These are phyloP conservation scores for Hypoxylon sp. DNA, from an alignment of 2,329 filamentous ascomycete species.

Conservation along the genomic window DNA sequence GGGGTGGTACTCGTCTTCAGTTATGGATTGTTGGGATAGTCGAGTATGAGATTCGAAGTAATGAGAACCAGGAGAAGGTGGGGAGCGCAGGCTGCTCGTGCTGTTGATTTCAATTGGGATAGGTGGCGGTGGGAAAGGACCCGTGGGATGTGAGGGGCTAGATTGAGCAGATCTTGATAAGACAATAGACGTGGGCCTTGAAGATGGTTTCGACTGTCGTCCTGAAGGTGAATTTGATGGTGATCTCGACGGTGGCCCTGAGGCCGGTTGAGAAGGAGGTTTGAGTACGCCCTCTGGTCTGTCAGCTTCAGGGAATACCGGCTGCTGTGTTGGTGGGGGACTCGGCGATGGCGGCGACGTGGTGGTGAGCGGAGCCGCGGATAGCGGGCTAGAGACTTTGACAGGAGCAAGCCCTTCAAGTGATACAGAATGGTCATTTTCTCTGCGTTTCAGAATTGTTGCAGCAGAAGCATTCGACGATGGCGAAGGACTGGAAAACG, in stretches of 20 bases:
- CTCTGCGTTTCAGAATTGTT: slow-evolving; percentile 54
- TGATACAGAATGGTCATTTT: slow-evolving; percentile 48
- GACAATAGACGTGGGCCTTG: slow-evolving; percentile 43
- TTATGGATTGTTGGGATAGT: slow-evolving; percentile 37
- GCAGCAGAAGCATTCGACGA: slow-evolving; percentile 55
- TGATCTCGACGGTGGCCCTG: slow-evolving; percentile 32
- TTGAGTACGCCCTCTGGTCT: slow-evolving; percentile 25
- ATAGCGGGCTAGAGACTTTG: slow-evolving; percentile 51
- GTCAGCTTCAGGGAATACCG: slow-evolving; percentile 18
- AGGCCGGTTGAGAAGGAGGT: slow-evolving; percentile 35
- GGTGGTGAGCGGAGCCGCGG: slow-evolving; percentile 39
- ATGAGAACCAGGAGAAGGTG: slow-evolving; percentile 24
- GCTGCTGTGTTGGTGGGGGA: slow-evolving; percentile 24
- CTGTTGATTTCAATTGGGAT: slow-evolving; percentile 53
- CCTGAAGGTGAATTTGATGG: slow-evolving; percentile 31
- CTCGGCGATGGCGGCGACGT: slow-evolving; percentile 34
- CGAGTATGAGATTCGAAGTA: slow-evolving; percentile 25
- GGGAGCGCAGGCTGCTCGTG: slow-evolving; percentile 49
- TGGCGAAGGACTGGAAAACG: slow-evolving; percentile 54
- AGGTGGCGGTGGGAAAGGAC: slow-evolving; percentile 52
- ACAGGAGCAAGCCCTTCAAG: slow-evolving; percentile 51
- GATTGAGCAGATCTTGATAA: slow-evolving; percentile 46
- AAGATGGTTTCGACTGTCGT: slow-evolving; percentile 36
- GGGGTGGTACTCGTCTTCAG: slow-evolving; percentile 39
- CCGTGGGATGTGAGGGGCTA: slow-evolving; percentile 48